Evolutionary conservation across 73 alveolate species (phyloP), one percentile per base, ranked within the genome.

Genomic region (Paramecium biaurelia): DNA sequence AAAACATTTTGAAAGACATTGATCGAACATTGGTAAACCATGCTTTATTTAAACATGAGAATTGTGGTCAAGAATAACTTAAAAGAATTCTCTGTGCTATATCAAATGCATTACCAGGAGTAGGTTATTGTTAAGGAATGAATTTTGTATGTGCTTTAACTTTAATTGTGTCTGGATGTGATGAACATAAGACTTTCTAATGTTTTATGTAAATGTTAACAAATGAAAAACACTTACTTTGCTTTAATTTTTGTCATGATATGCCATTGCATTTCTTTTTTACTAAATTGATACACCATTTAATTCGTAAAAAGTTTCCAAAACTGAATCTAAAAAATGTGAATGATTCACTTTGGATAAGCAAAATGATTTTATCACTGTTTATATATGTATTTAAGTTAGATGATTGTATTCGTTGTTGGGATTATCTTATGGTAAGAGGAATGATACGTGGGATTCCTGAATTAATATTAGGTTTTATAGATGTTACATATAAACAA

Each of bases 121-220:
- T 76, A 57, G 93, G 93, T 20, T 87, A 87, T 68, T 89, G 94
- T 37, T 45, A 89, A 45, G 94, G 94, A 26, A 89, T 70, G 94
- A 89, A 89, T 32, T 89, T 89, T 70, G 70, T 70, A 5, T 38
- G 68, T 58, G 94, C 92, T 23, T 21, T 89, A 70, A 88, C 76
- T 38, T 49, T 89, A 11, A 34, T 89, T 89, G 94, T 70, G 5
- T 70, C 92, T 5, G 94, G 94, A 14, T 76, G 90, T 26, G 94
- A 72, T 43, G 94, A 89, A 45, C 57, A 49, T 20, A n/a, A 63
- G 23, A 59, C 79, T 12, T 89, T 70, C 26, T 24, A 70, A 70
- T 38, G 57, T 15, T 70, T 89, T 30, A 12, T 47, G 30, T 23
- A 79, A 41, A 41, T 79, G 90, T 5, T 79, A 18, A 79, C 32